phyloP scores from a whole-genome alignment of 2,329 filamentous ascomycete genomes.

The Fusarium sterilihyphosum region DNA sequence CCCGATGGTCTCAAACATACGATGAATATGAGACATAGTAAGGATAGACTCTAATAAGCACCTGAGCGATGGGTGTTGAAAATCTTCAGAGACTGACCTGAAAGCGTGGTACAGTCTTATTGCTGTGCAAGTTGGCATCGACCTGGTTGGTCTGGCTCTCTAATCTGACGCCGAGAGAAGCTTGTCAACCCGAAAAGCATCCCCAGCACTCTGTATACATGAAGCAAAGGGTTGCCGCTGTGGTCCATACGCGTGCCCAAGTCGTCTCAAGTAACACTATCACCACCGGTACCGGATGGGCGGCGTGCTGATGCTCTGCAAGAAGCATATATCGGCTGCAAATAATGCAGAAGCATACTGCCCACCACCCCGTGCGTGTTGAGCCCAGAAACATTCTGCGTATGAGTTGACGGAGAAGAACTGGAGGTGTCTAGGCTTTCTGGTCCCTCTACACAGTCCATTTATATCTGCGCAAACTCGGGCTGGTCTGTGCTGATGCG shows the following conservation, averaged over 20 bases:
- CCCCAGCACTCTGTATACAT: not conserved
- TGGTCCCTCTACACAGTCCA: not conserved
- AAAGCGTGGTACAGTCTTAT: not conserved
- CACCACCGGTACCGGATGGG: fast-evolving
- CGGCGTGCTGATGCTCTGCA: not conserved
- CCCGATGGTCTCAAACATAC: no score
- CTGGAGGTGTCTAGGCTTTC: fast-evolving
- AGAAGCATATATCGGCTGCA: fast-evolving
- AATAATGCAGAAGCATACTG: fast-evolving
- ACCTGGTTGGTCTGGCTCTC: fast-evolving
- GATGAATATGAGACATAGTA: not conserved
- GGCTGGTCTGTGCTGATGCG: fast-evolving
- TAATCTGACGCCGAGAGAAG: not conserved
- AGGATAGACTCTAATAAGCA: fast-evolving
- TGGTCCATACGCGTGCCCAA: fast-evolving
- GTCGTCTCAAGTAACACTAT: fast-evolving
- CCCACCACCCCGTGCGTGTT: fast-evolving
- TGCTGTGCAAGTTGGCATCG: not conserved
- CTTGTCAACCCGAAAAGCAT: fast-evolving
- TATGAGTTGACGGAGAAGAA: not conserved
- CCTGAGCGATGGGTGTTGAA: not conserved
- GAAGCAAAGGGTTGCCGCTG: fast-evolving
- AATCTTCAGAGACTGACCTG: fast-evolving
- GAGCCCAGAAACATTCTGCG: fast-evolving
- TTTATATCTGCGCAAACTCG: not conserved